Evolutionary conservation across 2,329 filamentous ascomycete genomes (phyloP), one percentile per base, ranked within the genome.

Genomic region (Sordariomycetes sp.): DNA sequence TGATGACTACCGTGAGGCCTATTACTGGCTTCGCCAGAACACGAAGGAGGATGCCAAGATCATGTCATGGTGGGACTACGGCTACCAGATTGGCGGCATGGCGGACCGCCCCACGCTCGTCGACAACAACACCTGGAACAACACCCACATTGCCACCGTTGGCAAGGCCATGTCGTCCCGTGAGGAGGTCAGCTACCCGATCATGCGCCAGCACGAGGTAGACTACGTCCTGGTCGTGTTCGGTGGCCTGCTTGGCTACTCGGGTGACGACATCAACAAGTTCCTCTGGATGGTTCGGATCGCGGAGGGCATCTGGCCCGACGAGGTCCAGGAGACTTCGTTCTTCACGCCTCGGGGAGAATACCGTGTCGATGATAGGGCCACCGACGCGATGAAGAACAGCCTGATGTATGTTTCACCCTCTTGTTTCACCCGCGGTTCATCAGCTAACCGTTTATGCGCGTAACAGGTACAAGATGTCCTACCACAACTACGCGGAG

Each of bases 51-150:
- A 97, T 66, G 92, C 95, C 69, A 99, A 97, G 81, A 88, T 99
- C 70, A 97, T 97, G 93, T 94, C 92, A 1, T 99, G 94, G 94
- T 99, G 94, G 94, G 94, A 99, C 71, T 99, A 99, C 68, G 94
- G 94, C 64, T 99, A 99, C 77, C 94, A 99, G 76, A 99, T 99
- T 72, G 94, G 94, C 76, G 94, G 94, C 64, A 99, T 99, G 94
- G 94, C 94, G 55, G 94, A 99, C 72, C 85, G 94, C 58, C 94
- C 94, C 37, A 99, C 94, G 1, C 80, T 99, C 37, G 94, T 99
- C 37, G 94, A 99, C 79, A 99, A 99, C 80, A 99, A 99, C 77
- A 99, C 94, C 2, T 99, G 94, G 94, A 99, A 99, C 80, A 99
- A 99, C 78, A 99, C 94, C 8, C 94, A 99, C 72, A 99, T 99